Percentiles rank a stretch among this genome's conserved stretches.
Conservation (phyloP, 176 grass and related monocot genomes). For the Oryza rufipogon region DNA sequence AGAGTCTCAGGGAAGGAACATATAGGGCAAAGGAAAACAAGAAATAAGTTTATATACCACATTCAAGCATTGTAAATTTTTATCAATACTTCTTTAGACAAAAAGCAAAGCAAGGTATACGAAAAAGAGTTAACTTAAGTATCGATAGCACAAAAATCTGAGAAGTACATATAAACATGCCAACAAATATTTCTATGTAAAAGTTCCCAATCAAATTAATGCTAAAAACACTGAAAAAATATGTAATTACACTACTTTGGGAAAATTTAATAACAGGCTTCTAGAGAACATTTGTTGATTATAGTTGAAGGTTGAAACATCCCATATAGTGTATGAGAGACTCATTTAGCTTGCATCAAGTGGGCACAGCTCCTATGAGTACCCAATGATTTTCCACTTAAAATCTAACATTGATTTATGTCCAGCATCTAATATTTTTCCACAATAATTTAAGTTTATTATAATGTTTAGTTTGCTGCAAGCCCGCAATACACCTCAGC, state of each 20-base stretch:
- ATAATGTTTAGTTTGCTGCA: not conserved
- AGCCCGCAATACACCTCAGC: not conserved
- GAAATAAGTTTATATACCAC: not conserved
- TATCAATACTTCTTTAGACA: not conserved
- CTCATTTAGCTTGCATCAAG: not conserved
- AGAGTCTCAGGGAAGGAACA: not conserved
- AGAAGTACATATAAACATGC: not conserved
- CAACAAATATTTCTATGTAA: not conserved
- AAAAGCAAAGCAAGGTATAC: not conserved
- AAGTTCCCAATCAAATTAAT: no score
- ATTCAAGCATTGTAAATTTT: not conserved
- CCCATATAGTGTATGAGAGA: not conserved
- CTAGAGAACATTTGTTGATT: not conserved
- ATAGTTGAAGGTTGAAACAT: not conserved
- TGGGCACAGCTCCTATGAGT: no score
- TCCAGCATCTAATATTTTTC: not conserved
- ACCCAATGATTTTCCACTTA: not conserved
- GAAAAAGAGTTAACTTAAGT: not conserved
- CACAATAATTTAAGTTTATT: not conserved
- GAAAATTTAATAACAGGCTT: not conserved
- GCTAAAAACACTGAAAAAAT: no score
- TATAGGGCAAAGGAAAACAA: not conserved
- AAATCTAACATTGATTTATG: not conserved
- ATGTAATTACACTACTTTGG: no score
- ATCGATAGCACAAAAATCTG: not conserved